A percentile compares a stretch with the other conserved stretches of the same genome.
Evolutionary conservation across 306 rosid genomes (phyloP).

Genomic region (Trifolium repens): DNA sequence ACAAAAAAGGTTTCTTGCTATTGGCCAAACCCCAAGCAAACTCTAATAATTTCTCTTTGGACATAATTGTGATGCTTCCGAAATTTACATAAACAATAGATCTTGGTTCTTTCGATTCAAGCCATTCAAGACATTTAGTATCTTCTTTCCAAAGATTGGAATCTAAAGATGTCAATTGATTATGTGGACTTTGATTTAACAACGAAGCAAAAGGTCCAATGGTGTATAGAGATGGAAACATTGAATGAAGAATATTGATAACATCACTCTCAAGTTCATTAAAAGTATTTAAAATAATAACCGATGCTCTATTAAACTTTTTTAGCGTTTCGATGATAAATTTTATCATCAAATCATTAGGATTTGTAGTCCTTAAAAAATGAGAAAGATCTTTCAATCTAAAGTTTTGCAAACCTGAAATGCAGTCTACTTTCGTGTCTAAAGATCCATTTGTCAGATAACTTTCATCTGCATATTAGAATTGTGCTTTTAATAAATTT

Average conservation of each 20-base stretch:
- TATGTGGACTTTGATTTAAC: background rate
- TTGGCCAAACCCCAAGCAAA: slow-evolving; percentile 16
- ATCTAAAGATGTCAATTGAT: background rate
- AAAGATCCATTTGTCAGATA: slow-evolving; percentile 14
- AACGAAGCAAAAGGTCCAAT: slow-evolving; percentile 13
- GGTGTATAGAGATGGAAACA: background rate
- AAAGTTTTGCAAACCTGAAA: slow-evolving; percentile 34
- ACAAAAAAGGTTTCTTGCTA: background rate
- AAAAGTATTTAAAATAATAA: slow-evolving; percentile 14
- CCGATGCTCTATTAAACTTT: slow-evolving; percentile 1
- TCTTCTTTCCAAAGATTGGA: slow-evolving; percentile 21
- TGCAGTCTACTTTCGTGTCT: slow-evolving; percentile 29
- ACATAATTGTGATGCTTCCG: background rate
- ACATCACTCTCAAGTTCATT: slow-evolving; percentile 26
- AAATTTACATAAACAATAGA: slow-evolving; percentile 22
- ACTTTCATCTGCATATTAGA: slow-evolving; percentile 33
- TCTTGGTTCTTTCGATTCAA: background rate
- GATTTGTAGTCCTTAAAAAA: slow-evolving; percentile 14
- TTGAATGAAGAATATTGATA: background rate
- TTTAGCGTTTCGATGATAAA: background rate
- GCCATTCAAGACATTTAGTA: slow-evolving; percentile 14
- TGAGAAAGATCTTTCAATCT: slow-evolving; percentile 22
- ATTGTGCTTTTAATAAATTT: background rate
- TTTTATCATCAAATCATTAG: background rate
- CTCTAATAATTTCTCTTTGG: background rate